Base-by-base conservation (phyloP, 2,329 filamentous ascomycete species). In the Pseudogymnoascus sp. region DNA sequence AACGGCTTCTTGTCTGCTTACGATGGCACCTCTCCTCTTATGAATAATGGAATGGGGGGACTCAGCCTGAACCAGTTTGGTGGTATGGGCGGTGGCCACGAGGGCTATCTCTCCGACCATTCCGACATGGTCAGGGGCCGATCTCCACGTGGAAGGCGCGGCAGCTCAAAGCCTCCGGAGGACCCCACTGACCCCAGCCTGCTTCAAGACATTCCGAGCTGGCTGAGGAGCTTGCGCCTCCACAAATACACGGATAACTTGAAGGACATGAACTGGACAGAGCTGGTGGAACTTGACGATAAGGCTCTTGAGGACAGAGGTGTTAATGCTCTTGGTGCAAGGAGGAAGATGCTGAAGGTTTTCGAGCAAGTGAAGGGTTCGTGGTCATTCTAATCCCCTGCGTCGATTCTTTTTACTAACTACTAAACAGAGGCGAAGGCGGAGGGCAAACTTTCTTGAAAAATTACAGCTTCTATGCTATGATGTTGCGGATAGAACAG, bases 231-330 rank as follows among this genome's bases (percentile, higher is more conserved):
- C 74, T 82, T 97, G 72, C 86, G 94, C 63, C 81, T 99, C 69
- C 94, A 99, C 81, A 99, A 99, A 79, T 99, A 99, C 76, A 99
- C 94, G 8, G 94, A 99, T 68, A 95, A 97, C 68, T 78, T 99
- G 65, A 99, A 97, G 77, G 93, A 97, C 71, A 85, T 97, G 80
- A 91, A 94, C 70, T 99, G 94, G 94, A 89, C 88, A 28, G 94
- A 99, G 60, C 77, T 99, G 68, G 80, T 99, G 63, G 89, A 94
- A 74, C 79, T 99, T 68, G 91, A 97, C 70, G 94, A 99, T 68
- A 92, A 92, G 71, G 92, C 90, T 57, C 79, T 99, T 65, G 93
- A 97, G 76, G 89, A 91, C 25, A 88, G 91, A 59, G 94, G 94
- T 58, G 94, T 99, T 33, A 97, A 96, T 73, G 94, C 94, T 60